Evolutionary conservation across 257 asterid genomes (phyloP).

Genomic region (Nicotiana attenuata): DNA sequence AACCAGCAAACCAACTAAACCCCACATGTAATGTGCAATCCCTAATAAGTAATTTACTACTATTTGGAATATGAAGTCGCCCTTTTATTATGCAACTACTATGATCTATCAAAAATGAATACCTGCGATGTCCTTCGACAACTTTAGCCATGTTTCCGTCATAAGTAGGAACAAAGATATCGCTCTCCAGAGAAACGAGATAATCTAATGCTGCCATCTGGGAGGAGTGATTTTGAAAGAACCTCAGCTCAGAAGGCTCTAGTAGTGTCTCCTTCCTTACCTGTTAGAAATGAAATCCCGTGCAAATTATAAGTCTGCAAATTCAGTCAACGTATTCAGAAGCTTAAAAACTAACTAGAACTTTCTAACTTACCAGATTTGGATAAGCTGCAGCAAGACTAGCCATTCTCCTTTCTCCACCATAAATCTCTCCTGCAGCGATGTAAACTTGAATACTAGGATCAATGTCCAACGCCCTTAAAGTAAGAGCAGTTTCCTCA

Average conservation of each 20-base stretch:
- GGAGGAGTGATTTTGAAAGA: slow-evolving; percentile 31
- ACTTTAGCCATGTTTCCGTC: slow-evolving; percentile 44
- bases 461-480: slow-evolving; percentile 26
- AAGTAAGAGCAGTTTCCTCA: slow-evolving; percentile 36
- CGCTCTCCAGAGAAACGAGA: slow-evolving; percentile 35
- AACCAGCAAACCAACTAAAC: not conserved
- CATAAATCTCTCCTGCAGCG: slow-evolving; percentile 37
- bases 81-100: not conserved
- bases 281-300: slow-evolving; percentile 8
- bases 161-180: slow-evolving; percentile 35
- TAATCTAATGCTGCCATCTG: slow-evolving; percentile 41
- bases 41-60: not conserved
- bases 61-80: not conserved
- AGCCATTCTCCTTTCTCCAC: slow-evolving; percentile 25
- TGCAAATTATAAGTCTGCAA: not conserved
- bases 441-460: slow-evolving; percentile 26
- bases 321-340: not conserved
- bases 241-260: slow-evolving; percentile 23
- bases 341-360: not conserved
- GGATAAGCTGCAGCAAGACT: slow-evolving; percentile 24
- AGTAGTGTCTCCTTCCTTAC: slow-evolving; percentile 30
- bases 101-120: not conserved
- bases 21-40: not conserved
- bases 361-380: slow-evolving; percentile 17
- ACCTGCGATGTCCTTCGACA: slow-evolving; percentile 45